Evolutionary conservation across 176 grass and related monocot genomes (phyloP).

Genomic region (Oryza australiensis): DNA sequence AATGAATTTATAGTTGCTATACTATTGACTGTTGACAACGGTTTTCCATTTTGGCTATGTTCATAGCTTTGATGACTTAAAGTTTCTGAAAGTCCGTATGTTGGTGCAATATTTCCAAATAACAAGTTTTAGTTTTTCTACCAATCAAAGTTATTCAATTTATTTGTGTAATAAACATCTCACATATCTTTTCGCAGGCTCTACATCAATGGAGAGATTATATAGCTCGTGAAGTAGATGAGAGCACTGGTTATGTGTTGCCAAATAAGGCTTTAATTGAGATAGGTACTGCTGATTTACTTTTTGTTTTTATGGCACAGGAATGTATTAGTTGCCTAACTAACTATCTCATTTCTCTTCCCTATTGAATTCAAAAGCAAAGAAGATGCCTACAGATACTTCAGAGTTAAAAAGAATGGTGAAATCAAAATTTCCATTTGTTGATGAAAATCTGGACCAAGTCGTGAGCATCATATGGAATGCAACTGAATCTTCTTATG

Average conservation of each 20-base stretch:
- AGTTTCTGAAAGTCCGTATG: constrained; percentile 11
- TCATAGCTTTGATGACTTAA: background rate
- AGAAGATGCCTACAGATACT: constrained; percentile 75
- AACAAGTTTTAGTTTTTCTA: background rate
- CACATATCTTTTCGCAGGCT: constrained; percentile 46
- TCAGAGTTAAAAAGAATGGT: constrained; percentile 64
- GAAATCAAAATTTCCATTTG: constrained; percentile 77
- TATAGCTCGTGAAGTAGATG: constrained; percentile 76
- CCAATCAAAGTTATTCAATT: background rate
- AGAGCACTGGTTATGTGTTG: constrained; percentile 96
- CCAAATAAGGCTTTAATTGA: constrained; percentile 90
- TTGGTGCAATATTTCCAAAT: constrained; percentile 6
- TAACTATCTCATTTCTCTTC: background rate
- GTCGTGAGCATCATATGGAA: constrained; percentile 54
- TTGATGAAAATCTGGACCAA: constrained; percentile 55
- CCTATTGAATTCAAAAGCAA: constrained; percentile 57
- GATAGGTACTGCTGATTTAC: constrained; percentile 67
- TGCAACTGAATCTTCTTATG: constrained; percentile 54
- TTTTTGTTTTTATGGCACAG: background rate
- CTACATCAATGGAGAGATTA: constrained; percentile 85
- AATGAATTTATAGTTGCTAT: constrained; percentile 4
- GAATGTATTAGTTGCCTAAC: constrained; percentile 31
- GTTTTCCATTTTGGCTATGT: background rate
- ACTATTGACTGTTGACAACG: background rate
- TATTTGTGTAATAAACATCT: constrained; percentile 2